phyloP scores from a whole-genome alignment of 805 yeast genomes.

The Alloascoidea africana region DNA sequence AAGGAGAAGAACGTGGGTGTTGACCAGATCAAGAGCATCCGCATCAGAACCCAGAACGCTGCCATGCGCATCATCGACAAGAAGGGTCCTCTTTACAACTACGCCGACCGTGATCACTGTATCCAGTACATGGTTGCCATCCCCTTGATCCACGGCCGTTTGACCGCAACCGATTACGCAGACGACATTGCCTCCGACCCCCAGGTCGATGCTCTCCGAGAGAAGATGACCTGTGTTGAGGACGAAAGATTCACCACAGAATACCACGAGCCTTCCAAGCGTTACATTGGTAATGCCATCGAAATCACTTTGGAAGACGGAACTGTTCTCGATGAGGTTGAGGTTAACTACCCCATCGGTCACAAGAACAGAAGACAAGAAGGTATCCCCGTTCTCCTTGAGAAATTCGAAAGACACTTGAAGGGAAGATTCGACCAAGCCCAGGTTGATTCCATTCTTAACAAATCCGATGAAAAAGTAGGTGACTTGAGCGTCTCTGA shows the following conservation, averaged over 20 bases:
- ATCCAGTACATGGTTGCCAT: conserved; percentile 49
- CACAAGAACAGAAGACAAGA: conserved; percentile 43
- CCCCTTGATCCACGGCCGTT: conserved; percentile 37
- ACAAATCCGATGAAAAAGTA: conserved; percentile 19
- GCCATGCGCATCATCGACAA: conserved; percentile 46
- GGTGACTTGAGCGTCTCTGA: conserved; percentile 29
- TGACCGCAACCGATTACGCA: conserved; percentile 42
- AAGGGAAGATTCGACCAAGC: conserved; percentile 25
- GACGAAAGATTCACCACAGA: conserved; percentile 32
- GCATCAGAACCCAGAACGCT: conserved; percentile 44
- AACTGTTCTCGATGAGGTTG: conserved; percentile 32
- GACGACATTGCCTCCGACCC: conserved; percentile 36
- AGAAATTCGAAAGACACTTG: conserved; percentile 37
- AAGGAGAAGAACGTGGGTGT: conserved; percentile 24
- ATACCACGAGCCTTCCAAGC: conserved; percentile 40
- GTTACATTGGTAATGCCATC: conserved; percentile 42
- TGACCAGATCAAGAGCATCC: conserved; percentile 32
- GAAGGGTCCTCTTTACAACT: conserved; percentile 42
- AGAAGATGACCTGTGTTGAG: conserved; percentile 38
- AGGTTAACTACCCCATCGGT: conserved; percentile 42
- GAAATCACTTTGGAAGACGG: conserved; percentile 38
- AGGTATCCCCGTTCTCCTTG: conserved; percentile 37
- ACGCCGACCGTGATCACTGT: conserved; percentile 53
- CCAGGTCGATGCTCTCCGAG: conserved; percentile 34
- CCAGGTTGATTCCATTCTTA: conserved; percentile 24